Conservation (phyloP, 2,329 filamentous ascomycete genomes). For the Botrytis paeoniae region DNA sequence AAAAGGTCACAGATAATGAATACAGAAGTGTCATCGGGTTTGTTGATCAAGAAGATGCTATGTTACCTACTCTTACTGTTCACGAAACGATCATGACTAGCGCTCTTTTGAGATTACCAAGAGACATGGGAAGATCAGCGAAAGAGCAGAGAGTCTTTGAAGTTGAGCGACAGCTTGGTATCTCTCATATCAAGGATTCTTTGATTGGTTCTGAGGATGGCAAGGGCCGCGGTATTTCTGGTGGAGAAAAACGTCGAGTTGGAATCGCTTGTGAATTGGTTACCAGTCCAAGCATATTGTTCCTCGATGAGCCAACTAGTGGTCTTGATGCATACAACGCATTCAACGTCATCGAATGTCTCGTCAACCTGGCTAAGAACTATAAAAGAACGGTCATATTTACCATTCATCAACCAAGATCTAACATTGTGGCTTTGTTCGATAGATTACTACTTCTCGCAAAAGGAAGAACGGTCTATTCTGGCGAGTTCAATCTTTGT, state of each 20-base stretch:
- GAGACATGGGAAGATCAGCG: slow-evolving; percentile 80
- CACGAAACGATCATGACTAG: slow-evolving; percentile 97
- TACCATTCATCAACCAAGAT: slow-evolving; percentile 96
- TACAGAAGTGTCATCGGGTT: slow-evolving; percentile 94
- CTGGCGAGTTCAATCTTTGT: slow-evolving; percentile 82
- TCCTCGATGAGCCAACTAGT: slow-evolving; percentile 95
- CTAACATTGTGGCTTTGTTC: slow-evolving; percentile 96
- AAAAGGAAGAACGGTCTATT: slow-evolving; percentile 87
- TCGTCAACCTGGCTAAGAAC: slow-evolving; percentile 90
- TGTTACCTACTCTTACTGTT: slow-evolving; percentile 92
- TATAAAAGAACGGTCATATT: slow-evolving; percentile 98
- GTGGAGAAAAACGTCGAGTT: slow-evolving; percentile 92
- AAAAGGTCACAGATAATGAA: slow-evolving; percentile 78
- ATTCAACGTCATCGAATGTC: slow-evolving; percentile 94
- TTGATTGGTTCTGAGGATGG: slow-evolving; percentile 95
- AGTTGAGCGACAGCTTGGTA: slow-evolving; percentile 93
- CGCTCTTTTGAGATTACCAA: slow-evolving; percentile 84
- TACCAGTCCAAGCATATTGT: slow-evolving; percentile 94
- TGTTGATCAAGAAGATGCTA: slow-evolving; percentile 96
- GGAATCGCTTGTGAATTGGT: slow-evolving; percentile 97
- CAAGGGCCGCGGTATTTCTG: slow-evolving; percentile 90
- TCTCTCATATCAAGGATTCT: slow-evolving; percentile 89
- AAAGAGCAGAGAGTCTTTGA: slow-evolving; percentile 91
- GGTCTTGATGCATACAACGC: slow-evolving; percentile 96
- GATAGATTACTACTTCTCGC: slow-evolving; percentile 90